Percentiles rank a stretch among this genome's conserved stretches.
These are phyloP conservation scores for sweet orange (Citrus sinensis) DNA, from an alignment of 345 rosid species.

Conservation along the genomic window DNA sequence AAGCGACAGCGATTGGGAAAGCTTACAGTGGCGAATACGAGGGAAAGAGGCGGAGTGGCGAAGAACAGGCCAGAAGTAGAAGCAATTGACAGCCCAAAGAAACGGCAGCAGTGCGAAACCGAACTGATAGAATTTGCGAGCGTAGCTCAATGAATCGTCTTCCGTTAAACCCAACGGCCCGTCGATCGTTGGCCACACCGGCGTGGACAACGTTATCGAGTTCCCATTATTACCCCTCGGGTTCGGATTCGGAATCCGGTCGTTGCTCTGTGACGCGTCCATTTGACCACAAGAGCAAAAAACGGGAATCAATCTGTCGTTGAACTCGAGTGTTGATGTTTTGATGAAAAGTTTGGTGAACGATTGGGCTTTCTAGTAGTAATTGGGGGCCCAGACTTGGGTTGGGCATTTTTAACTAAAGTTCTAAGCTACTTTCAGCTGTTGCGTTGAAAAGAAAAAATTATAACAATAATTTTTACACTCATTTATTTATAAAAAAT, in stretches of 20 bases:
- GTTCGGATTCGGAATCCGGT: slow-evolving; percentile 12
- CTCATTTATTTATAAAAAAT: too few species aligned
- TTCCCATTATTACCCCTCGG: slow-evolving; percentile 13
- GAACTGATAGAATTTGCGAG: slow-evolving; percentile 78
- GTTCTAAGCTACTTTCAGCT: too few species aligned
- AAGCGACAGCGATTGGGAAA: slow-evolving; percentile 4
- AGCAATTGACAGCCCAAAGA: slow-evolving; percentile 97
- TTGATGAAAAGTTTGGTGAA: too few species aligned
- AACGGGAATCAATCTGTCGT: background rate
- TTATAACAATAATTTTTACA: too few species aligned
- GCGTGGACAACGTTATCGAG: slow-evolving; percentile 43
- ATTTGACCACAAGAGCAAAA: slow-evolving; percentile 16
- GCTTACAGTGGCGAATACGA: slow-evolving; percentile 61
- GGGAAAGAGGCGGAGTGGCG: slow-evolving; percentile 84
- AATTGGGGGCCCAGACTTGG: too few species aligned
- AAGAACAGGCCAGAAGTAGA: slow-evolving; percentile 99
- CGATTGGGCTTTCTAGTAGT: too few species aligned
- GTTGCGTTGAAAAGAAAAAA: too few species aligned
- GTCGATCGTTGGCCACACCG: slow-evolving; percentile 89
- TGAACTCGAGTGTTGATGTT: background rate
- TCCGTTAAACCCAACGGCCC: slow-evolving; percentile 83
- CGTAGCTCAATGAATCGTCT: slow-evolving; percentile 81
- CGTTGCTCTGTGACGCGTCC: slow-evolving; percentile 52
- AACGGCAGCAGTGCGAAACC: slow-evolving; percentile 88
- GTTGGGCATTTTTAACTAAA: too few species aligned